Evolutionary conservation across 768 basidiomycete genomes (phyloP).

Genomic region (Agrocybe praecox): DNA sequence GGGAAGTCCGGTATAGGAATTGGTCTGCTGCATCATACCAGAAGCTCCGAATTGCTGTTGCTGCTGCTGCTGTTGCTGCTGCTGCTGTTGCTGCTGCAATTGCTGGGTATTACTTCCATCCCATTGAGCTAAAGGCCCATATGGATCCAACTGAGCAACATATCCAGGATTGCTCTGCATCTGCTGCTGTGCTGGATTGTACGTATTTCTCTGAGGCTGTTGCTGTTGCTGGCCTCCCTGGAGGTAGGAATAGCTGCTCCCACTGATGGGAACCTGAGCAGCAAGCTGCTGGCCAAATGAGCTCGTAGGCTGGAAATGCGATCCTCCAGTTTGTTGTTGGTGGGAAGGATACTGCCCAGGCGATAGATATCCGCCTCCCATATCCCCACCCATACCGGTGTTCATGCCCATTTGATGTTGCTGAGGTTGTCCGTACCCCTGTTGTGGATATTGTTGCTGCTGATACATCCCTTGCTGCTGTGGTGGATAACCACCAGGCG

Average conservation of each 20-base stretch:
- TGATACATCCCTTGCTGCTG: constrained; percentile 40
- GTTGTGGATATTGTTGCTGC: constrained; percentile 29
- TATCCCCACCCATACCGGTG: not conserved
- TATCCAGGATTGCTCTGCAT: constrained; percentile 47
- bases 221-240: constrained; percentile 21
- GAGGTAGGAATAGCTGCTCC: constrained; percentile 42
- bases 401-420: constrained; percentile 17
- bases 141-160: constrained; percentile 56
- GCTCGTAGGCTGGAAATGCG: constrained; percentile 50
- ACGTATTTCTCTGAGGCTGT: constrained; percentile 31
- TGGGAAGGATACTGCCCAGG: constrained; percentile 6
- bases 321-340: constrained; percentile 9
- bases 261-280: constrained; percentile 35
- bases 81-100: constrained; percentile 16
- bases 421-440: constrained; percentile 24
- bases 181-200: constrained; percentile 51
- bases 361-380: constrained; percentile 17
- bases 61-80: constrained; percentile 20
- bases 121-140: constrained; percentile 47
- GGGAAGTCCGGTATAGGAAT: constrained; percentile 8
- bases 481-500: constrained; percentile 31
- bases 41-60: constrained; percentile 1
- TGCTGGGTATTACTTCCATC: constrained; percentile 21
- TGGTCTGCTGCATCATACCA: constrained; percentile 14
- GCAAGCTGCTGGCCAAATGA: constrained; percentile 60